Evolutionary conservation across 495 filamentous ascomycete species (phyloP).

Genomic region (Aspergillus funiculosus): DNA sequence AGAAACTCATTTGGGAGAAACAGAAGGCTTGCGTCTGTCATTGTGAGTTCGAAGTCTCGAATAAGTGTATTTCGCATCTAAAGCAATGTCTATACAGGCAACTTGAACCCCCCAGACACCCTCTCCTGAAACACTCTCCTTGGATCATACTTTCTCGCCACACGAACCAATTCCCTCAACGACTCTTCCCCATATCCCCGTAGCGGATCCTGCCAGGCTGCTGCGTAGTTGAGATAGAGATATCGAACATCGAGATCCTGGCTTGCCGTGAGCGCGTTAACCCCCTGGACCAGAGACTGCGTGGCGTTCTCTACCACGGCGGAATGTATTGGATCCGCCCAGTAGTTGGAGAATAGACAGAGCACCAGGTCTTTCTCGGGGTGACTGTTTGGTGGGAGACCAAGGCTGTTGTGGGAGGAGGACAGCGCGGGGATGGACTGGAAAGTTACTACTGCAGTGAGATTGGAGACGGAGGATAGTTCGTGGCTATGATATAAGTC

Average conservation of each 20-base stretch:
- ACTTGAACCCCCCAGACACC: not conserved
- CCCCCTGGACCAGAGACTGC: not conserved
- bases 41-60: too few relatives aligned
- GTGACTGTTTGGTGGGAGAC: not conserved
- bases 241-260: not conserved
- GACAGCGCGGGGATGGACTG: not conserved
- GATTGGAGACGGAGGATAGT: not conserved
- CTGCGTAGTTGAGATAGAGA: not conserved
- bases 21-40: not conserved
- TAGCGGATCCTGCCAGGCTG: not conserved
- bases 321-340: not conserved
- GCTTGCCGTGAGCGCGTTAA: not conserved
- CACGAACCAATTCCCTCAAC: not conserved
- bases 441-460: not conserved
- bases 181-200: not conserved
- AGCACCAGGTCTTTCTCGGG: not conserved
- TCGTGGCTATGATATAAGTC: not conserved
- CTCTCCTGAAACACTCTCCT: not conserved
- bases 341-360: not conserved
- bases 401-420: not conserved
- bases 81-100: too few relatives aligned
- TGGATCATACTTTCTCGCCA: not conserved
- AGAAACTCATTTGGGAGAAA: constrained; percentile 5
- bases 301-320: not conserved
- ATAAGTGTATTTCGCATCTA: too few relatives aligned